These are phyloP conservation scores for Claviceps capensis DNA, from an alignment of 2,329 filamentous ascomycete genomes.

Conservation along the genomic window DNA sequence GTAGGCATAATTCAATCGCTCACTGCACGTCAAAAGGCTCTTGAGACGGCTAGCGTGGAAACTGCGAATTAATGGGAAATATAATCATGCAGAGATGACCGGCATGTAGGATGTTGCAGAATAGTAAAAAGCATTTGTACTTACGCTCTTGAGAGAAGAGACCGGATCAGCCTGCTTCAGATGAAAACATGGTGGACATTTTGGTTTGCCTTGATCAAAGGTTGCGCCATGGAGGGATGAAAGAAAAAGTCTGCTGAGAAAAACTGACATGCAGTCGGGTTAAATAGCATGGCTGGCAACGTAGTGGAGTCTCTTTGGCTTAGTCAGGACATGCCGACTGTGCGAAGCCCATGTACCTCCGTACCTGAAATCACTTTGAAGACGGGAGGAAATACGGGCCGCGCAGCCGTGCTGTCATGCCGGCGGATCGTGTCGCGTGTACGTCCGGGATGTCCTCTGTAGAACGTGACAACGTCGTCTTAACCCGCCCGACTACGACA, in stretches of 20 bases:
- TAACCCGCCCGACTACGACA: no score
- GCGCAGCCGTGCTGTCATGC: no score
- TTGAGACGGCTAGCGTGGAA: slow-evolving; percentile 5
- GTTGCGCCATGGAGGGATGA: neutral
- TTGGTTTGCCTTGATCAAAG: neutral
- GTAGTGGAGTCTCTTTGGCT: neutral
- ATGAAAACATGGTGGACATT: neutral
- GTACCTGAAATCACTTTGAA: no score
- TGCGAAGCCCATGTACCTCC: no score
- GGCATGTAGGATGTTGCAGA: neutral
- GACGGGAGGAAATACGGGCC: no score
- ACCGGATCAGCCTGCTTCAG: no score
- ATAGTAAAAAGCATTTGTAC: neutral
- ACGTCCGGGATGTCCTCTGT: no score
- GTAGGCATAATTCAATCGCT: slow-evolving; percentile 5
- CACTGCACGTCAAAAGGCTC: slow-evolving; percentile 5
- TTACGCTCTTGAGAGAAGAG: neutral
- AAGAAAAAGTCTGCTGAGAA: neutral
- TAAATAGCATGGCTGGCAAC: neutral
- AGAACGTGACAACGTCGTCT: no score
- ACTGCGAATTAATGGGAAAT: slow-evolving; percentile 5
- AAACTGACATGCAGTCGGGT: neutral
- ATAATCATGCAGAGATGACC: slow-evolving; percentile 2
- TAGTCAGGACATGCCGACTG: neutral
- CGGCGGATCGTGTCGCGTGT: no score